These are phyloP conservation scores for Trichoderma guizhouense DNA, from an alignment of 2,329 filamentous ascomycete species.

Conservation along the genomic window DNA sequence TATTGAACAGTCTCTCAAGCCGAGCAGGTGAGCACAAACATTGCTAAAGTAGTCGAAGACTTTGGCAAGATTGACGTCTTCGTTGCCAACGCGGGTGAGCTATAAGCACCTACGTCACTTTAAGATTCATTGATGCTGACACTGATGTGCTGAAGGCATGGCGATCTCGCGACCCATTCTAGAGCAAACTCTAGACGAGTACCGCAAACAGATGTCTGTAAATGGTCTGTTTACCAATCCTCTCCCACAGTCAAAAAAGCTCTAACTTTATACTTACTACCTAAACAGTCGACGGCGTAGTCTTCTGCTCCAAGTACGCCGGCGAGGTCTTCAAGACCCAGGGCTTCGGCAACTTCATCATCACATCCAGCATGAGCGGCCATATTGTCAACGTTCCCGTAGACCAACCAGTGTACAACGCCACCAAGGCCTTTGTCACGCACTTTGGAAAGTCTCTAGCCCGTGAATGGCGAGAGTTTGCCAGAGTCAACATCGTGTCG, in stretches of 20 bases:
- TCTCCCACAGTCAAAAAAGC: no score
- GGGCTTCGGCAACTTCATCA: constrained; percentile 1
- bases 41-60: neutral
- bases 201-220: constrained; percentile 6
- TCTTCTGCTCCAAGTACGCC: neutral
- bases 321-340: neutral
- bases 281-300: neutral
- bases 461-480: constrained; percentile 7
- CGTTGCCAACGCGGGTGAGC: constrained; percentile 6
- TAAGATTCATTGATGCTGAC: neutral
- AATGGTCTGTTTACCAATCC: neutral
- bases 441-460: constrained; percentile 9
- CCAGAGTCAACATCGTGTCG: constrained; percentile 4
- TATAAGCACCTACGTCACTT: neutral
- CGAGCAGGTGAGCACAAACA: neutral
- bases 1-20: neutral
- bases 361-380: neutral
- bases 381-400: constrained; percentile 11
- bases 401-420: constrained; percentile 6
- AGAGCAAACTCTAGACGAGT: constrained; percentile 1
- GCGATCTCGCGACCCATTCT: neutral
- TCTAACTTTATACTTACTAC: neutral
- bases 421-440: constrained; percentile 3
- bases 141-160: neutral
- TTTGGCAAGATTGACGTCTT: constrained; percentile 10